phyloP scores from a whole-genome alignment of 192 early-diverging fungal genomes.

The Mortierella claussenii region DNA sequence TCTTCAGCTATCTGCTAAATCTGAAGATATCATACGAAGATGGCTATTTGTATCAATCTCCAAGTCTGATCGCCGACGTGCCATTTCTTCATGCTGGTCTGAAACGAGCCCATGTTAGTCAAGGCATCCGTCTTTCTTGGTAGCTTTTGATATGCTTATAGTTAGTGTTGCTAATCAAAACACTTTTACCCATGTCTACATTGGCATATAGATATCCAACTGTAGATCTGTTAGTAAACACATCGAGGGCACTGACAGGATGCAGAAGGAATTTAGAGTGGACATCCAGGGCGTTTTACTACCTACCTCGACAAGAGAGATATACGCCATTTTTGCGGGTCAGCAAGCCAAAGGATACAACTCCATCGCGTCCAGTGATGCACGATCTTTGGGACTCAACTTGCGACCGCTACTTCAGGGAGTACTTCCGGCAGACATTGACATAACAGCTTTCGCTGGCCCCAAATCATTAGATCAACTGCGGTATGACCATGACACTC shows the following conservation, averaged over 20 bases:
- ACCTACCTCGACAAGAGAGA: conserved; percentile 11
- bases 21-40: conserved; percentile 34
- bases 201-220: conserved; percentile 26
- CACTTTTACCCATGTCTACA: neutral
- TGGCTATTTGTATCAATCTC: conserved; percentile 38
- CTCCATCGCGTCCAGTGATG: conserved; percentile 16
- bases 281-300: conserved; percentile 36
- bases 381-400: conserved; percentile 38
- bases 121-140: neutral
- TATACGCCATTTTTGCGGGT: conserved; percentile 2
- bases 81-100: conserved; percentile 41
- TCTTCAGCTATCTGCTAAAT: conserved; percentile 32
- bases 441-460: conserved; percentile 8
- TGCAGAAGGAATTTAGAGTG: conserved; percentile 38
- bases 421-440: neutral
- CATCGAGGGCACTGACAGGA: conserved; percentile 22
- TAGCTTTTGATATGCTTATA: neutral
- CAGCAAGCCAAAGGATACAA: conserved; percentile 18
- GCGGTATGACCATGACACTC: neutral
- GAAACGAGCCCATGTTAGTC: conserved; percentile 23
- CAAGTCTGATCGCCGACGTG: conserved; percentile 20
- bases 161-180: too few relatives aligned
- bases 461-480: conserved; percentile 38
- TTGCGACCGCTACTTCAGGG: conserved; percentile 7
- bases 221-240: conserved; percentile 23